Percentiles rank a stretch among this genome's conserved stretches.
Evolutionary conservation across 495 filamentous ascomycete species (phyloP).

Genomic region (Friedmanniomyces endolithicus): DNA sequence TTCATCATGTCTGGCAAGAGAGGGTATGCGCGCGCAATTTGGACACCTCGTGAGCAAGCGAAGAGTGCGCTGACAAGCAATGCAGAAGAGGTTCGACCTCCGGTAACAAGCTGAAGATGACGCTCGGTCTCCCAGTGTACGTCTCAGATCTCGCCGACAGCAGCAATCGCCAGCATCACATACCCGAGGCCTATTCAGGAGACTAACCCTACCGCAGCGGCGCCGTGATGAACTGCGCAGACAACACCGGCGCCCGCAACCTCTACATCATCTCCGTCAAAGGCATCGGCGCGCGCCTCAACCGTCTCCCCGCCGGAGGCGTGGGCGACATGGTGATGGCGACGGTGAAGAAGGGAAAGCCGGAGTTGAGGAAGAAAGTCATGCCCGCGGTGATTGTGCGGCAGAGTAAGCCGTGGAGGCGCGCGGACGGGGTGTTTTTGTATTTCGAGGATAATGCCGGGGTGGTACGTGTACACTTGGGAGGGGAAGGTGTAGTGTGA

Average conservation of each 20-base stretch:
- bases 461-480: conserved; percentile 55
- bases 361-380: conserved; percentile 98
- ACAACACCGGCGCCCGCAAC: conserved; percentile 97
- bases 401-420: conserved; percentile 98
- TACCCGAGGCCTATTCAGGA: neutral
- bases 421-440: conserved; percentile 91
- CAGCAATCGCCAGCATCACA: neutral
- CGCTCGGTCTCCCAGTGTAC: conserved; percentile 98
- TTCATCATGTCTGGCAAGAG: conserved; percentile 5
- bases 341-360: conserved; percentile 99
- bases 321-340: conserved; percentile 99
- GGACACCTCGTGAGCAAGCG: neutral
- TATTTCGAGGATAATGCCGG: conserved; percentile 99
- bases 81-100: conserved; percentile 26
- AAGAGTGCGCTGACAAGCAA: neutral
- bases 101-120: conserved; percentile 99
- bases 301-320: conserved; percentile 93
- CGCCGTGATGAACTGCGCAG: conserved; percentile 92
- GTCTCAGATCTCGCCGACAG: conserved; percentile 31
- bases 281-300: conserved; percentile 95
- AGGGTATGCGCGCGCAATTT: conserved; percentile 2
- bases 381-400: conserved; percentile 97
- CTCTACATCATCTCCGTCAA: conserved; percentile 99
- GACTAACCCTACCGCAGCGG: conserved; percentile 47
- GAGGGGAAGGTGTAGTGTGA: neutral